Conservation (phyloP, 371 early-diverging fungal species). For the Mucor plumbeus region DNA sequence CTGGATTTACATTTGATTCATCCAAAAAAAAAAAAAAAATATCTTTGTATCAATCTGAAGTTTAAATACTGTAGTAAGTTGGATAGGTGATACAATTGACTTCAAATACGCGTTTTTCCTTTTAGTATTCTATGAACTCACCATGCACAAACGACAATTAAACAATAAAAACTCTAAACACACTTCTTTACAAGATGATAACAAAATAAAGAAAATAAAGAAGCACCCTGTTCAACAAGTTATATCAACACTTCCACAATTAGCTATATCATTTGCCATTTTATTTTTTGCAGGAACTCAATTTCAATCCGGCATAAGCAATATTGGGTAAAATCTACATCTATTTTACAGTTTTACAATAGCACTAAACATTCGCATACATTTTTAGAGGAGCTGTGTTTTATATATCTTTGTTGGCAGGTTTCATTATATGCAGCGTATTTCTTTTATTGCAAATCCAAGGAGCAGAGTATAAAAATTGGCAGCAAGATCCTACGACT, state of each 20-base stretch:
- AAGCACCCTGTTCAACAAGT: slow-evolving; percentile 24
- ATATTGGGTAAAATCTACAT: slow-evolving; percentile 1
- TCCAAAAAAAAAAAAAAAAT: no score
- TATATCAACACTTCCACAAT: slow-evolving; percentile 25
- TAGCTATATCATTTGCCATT: slow-evolving; percentile 28
- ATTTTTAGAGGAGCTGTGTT: slow-evolving; percentile 15
- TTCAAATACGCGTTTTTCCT: no score
- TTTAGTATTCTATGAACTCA: neutral
- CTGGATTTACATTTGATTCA: no score
- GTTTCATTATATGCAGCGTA: slow-evolving; percentile 10
- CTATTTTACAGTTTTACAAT: no score
- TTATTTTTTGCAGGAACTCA: slow-evolving; percentile 18
- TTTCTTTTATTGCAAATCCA: slow-evolving; percentile 24
- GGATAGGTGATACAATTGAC: no score
- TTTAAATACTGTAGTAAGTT: no score
- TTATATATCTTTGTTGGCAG: slow-evolving; percentile 17
- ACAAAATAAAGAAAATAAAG: neutral
- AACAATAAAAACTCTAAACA: slow-evolving; percentile 40
- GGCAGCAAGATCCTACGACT: slow-evolving; percentile 27
- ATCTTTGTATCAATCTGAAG: no score
- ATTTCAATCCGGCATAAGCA: neutral
- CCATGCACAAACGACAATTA: slow-evolving; percentile 12
- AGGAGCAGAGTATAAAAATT: slow-evolving; percentile 32
- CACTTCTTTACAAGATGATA: neutral
- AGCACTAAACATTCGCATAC: no score